These are phyloP conservation scores for Arachnomyces sp. DNA, from an alignment of 2,329 filamentous ascomycete species.

Conservation along the genomic window DNA sequence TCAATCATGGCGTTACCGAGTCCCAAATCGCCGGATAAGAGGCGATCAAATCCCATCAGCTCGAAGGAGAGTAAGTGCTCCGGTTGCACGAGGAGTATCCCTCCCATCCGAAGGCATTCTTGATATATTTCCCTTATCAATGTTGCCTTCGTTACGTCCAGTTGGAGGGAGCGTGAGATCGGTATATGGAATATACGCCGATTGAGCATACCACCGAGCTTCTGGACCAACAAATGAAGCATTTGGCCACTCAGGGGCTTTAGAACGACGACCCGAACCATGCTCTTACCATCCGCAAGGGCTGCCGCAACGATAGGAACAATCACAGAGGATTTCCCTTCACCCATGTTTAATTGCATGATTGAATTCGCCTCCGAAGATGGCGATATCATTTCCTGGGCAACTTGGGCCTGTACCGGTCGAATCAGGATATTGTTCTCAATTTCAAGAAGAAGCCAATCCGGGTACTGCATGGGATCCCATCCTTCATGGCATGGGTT, in stretches of 20 bases:
- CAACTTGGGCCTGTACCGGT: conserved; percentile 50
- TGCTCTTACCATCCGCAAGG: conserved; percentile 39
- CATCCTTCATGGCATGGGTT: conserved; percentile 53
- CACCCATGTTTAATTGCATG: conserved; percentile 61
- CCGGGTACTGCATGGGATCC: conserved; percentile 44
- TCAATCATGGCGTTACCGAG: conserved; percentile 30
- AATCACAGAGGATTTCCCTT: conserved; percentile 61
- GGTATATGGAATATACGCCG: conserved; percentile 48
- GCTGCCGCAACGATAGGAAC: conserved; percentile 51
- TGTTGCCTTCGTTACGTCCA: conserved; percentile 23
- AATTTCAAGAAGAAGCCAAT: conserved; percentile 56
- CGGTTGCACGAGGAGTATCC: conserved; percentile 54
- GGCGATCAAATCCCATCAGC: conserved; percentile 50
- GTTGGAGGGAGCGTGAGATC: conserved; percentile 43
- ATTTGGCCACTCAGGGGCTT: conserved; percentile 55
- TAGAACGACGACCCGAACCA: conserved; percentile 51
- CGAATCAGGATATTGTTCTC: conserved; percentile 57
- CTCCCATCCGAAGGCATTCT: conserved; percentile 43
- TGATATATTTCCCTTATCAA: conserved; percentile 33
- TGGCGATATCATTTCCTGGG: conserved; percentile 46
- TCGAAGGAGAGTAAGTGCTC: conserved; percentile 58
- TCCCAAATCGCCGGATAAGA: conserved; percentile 22
- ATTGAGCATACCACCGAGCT: conserved; percentile 46
- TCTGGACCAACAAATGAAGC: conserved; percentile 44
- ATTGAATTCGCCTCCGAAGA: conserved; percentile 38